Percentiles rank a stretch among this genome's conserved stretches.
phyloP scores from a whole-genome alignment of 371 early-diverging fungal genomes.

The Parasitella parasitica region DNA sequence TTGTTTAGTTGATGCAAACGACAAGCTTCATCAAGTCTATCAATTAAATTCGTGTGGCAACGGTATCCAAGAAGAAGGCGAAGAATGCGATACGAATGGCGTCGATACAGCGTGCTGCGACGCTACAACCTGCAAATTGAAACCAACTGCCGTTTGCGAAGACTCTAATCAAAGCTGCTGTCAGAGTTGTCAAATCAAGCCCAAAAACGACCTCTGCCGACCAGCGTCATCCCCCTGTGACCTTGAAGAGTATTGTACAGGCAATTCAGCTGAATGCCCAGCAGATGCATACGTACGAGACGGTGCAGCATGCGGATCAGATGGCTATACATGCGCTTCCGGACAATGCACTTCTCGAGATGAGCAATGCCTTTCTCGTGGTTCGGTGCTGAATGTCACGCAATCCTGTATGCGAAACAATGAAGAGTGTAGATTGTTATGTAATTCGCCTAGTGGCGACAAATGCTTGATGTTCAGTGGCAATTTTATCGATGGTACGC shows the following conservation, averaged over 20 bases:
- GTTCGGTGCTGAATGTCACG: constrained; percentile 39
- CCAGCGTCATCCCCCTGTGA: constrained; percentile 80
- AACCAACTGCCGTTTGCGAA: constrained; percentile 72
- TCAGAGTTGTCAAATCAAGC: constrained; percentile 65
- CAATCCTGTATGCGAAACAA: constrained; percentile 49
- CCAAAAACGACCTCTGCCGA: constrained; percentile 72
- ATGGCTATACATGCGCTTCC: constrained; percentile 72
- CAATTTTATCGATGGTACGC: constrained; percentile 84
- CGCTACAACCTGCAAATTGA: constrained; percentile 77
- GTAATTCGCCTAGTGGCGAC: constrained; percentile 55
- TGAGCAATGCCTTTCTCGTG: constrained; percentile 72
- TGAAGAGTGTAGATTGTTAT: constrained; percentile 66
- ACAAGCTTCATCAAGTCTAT: constrained; percentile 29
- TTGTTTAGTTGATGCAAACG: constrained; percentile 61
- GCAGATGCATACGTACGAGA: constrained; percentile 66
- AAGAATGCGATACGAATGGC: constrained; percentile 94
- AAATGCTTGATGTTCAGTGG: constrained; percentile 76
- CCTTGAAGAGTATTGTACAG: constrained; percentile 78
- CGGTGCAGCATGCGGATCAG: constrained; percentile 62
- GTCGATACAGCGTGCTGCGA: constrained; percentile 83
- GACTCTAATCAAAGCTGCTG: constrained; percentile 88
- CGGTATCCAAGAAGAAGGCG: constrained; percentile 86
- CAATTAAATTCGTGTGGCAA: constrained; percentile 84
- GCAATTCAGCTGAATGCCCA: constrained; percentile 75
- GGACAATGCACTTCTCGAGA: constrained; percentile 90